Percentiles rank a stretch among this genome's conserved stretches.
These are phyloP conservation scores for Funneliformis geosporum DNA, from an alignment of 192 early-diverging fungal genomes.

Conservation along the genomic window DNA sequence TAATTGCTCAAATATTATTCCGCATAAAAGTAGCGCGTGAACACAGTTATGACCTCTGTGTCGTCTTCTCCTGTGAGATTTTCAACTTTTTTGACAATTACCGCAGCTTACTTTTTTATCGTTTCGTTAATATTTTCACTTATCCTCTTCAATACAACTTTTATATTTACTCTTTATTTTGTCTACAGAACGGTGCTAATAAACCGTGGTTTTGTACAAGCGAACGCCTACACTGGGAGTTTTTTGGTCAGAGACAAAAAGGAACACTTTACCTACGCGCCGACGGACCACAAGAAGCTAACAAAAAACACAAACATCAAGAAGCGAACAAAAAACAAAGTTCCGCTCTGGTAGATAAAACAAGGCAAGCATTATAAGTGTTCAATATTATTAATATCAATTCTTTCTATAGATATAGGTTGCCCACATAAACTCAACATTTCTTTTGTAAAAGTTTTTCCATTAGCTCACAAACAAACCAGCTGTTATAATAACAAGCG, in stretches of 20 bases:
- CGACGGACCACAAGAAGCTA: not conserved
- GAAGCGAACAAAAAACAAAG: not conserved
- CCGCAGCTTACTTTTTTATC: not conserved
- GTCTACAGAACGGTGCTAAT: not conserved
- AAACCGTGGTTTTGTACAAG: constrained; percentile 9
- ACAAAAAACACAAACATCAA: not conserved
- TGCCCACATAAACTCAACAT: no score
- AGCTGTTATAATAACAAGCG: not conserved
- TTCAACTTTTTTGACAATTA: not conserved
- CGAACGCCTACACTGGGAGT: constrained; percentile 1
- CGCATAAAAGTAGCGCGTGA: constrained; percentile 10
- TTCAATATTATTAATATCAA: no score
- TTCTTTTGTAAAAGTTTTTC: no score
- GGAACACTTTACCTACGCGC: not conserved
- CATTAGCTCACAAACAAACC: not conserved
- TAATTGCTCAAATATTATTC: not conserved
- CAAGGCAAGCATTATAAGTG: not conserved
- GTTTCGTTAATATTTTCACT: not conserved
- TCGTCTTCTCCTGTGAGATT: constrained; percentile 14
- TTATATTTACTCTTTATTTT: not conserved
- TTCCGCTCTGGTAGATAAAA: not conserved
- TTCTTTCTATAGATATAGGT: no score
- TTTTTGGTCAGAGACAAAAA: not conserved
- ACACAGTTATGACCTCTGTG: constrained; percentile 18
- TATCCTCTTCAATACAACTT: constrained; percentile 1